phyloP scores from a whole-genome alignment of 805 yeast species.

The Kodamaea restingae region DNA sequence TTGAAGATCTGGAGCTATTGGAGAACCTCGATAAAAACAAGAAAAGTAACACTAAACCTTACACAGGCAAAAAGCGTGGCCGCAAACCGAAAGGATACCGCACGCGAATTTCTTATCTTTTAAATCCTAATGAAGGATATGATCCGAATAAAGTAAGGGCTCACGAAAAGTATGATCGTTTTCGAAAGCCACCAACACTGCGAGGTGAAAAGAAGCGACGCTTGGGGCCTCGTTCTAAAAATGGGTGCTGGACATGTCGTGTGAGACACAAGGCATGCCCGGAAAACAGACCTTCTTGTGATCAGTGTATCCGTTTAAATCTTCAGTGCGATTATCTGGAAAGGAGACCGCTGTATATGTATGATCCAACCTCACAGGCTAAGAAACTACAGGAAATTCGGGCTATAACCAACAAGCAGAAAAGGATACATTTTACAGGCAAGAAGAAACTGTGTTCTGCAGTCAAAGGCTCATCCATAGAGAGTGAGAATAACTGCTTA shows the following conservation, averaged over 20 bases:
- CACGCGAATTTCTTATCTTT: neutral
- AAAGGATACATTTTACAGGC: conserved; percentile 13
- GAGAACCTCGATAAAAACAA: neutral
- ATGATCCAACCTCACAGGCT: conserved; percentile 36
- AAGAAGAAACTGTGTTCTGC: conserved; percentile 8
- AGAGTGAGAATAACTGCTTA: too few relatives aligned
- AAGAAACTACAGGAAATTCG: conserved; percentile 50
- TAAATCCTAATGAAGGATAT: too few relatives aligned
- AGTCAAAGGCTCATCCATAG: neutral
- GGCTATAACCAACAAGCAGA: conserved; percentile 32
- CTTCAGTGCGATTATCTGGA: conserved; percentile 53
- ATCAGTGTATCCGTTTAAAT: conserved; percentile 53
- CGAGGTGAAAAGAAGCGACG: conserved; percentile 13
- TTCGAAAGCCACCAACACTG: neutral
- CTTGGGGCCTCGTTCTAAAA: conserved; percentile 39
- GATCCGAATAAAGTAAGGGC: too few relatives aligned
- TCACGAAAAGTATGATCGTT: neutral
- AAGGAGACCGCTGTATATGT: conserved; percentile 54
- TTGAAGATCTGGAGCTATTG: neutral
- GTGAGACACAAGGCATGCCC: conserved; percentile 70
- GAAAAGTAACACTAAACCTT: neutral
- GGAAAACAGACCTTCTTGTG: conserved; percentile 58
- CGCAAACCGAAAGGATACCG: conserved; percentile 4
- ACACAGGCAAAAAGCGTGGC: conserved; percentile 7
- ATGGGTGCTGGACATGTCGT: conserved; percentile 80